Conservation (phyloP, 176 grass and related monocot species). For the Juncus inflexus region DNA sequence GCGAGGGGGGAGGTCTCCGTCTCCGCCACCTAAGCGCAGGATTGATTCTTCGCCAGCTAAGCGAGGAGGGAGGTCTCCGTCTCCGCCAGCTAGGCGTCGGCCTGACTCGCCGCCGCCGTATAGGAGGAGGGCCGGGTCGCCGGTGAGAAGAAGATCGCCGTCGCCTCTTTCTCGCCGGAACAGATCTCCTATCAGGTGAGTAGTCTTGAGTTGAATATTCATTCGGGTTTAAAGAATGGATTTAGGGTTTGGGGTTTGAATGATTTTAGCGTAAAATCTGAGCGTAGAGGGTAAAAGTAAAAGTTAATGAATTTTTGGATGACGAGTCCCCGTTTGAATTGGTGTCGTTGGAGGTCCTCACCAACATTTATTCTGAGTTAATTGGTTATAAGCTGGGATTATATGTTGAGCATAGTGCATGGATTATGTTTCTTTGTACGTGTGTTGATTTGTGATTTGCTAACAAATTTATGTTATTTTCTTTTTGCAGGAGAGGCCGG, state of each 20-base stretch:
- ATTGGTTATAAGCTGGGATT: too few species aligned
- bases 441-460: not conserved
- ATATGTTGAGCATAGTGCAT: too few species aligned
- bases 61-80: constrained; percentile 30
- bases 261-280: too few species aligned
- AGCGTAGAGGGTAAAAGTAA: too few species aligned
- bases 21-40: constrained; percentile 34
- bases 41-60: constrained; percentile 41
- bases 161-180: constrained; percentile 73
- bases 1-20: constrained; percentile 1
- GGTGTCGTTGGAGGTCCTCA: too few species aligned
- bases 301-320: too few species aligned
- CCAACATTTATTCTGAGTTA: not conserved
- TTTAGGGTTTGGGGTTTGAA: too few species aligned
- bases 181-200: constrained; percentile 69
- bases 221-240: too few species aligned
- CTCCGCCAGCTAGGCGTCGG: constrained; percentile 33
- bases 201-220: not conserved
- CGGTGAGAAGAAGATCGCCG: constrained; percentile 77
- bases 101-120: constrained; percentile 35
- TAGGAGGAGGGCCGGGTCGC: constrained; percentile 57
- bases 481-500: constrained; percentile 55
- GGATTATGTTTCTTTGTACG: not conserved
- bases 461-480: not conserved
- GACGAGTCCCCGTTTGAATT: too few species aligned